Evolutionary conservation across 352 stramenopile species (phyloP).

Genomic region (Phytophthora litchii): DNA sequence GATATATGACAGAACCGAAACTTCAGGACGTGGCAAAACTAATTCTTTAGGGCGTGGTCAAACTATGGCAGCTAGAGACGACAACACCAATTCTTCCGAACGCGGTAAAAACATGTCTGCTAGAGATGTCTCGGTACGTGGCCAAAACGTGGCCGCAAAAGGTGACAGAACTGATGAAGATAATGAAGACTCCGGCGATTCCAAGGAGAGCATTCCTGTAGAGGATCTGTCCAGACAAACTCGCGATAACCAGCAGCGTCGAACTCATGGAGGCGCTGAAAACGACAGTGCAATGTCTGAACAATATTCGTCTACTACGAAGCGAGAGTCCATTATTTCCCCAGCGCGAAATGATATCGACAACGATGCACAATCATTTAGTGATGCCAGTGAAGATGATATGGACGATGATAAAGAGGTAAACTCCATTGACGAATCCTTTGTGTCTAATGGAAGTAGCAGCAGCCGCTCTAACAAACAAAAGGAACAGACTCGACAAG

Average conservation of each 20-base stretch:
- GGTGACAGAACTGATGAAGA: background rate
- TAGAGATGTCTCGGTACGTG: too few relatives aligned
- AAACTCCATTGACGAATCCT: background rate
- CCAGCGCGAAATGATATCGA: background rate
- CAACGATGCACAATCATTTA: conserved; percentile 4
- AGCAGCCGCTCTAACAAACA: background rate
- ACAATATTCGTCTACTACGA: background rate
- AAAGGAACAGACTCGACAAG: background rate
- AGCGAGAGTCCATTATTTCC: background rate
- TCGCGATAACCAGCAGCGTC: background rate
- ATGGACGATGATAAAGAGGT: background rate
- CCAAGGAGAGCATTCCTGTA: background rate
- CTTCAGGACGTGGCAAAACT: background rate
- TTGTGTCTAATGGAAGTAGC: background rate
- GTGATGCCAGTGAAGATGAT: conserved; percentile 7
- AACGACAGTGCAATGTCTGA: background rate
- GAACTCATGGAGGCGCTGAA: background rate
- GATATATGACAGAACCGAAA: background rate
- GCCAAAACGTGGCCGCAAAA: background rate
- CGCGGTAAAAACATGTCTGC: background rate
- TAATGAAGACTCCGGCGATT: background rate
- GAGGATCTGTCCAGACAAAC: background rate
- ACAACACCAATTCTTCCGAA: background rate
- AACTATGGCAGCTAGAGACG: background rate
- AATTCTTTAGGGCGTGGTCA: too few relatives aligned